Evolutionary conservation across 352 stramenopile species (phyloP).

Genomic region (Globisporangium perplexum): DNA sequence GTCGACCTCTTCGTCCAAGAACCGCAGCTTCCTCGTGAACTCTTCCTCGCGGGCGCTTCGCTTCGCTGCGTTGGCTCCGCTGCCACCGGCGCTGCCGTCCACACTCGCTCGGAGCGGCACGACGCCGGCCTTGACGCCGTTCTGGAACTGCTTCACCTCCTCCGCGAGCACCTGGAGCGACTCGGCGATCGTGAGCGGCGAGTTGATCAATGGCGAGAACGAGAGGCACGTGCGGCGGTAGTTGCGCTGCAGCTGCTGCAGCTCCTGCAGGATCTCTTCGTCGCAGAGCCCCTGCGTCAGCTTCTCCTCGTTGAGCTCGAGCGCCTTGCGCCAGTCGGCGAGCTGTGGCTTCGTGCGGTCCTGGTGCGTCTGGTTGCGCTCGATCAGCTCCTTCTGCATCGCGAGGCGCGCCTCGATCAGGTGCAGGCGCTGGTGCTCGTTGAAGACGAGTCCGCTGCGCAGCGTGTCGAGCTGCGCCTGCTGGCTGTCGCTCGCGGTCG

Average conservation of each 20-base stretch:
- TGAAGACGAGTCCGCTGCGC: slow-evolving; percentile 43
- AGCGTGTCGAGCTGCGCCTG: slow-evolving; percentile 51
- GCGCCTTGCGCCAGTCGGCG: slow-evolving; percentile 55
- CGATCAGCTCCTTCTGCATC: slow-evolving; percentile 65
- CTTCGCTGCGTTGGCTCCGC: slow-evolving; percentile 1
- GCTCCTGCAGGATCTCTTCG: slow-evolving; percentile 49
- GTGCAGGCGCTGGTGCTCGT: slow-evolving; percentile 48
- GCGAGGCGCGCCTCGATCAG: slow-evolving; percentile 47
- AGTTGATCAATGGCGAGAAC: slow-evolving; percentile 52
- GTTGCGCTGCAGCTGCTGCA: slow-evolving; percentile 58
- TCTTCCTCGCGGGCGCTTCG: slow-evolving; percentile 38
- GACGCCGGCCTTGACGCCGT: slow-evolving; percentile 37
- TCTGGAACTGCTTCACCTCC: slow-evolving; percentile 52
- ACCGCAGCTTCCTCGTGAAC: slow-evolving; percentile 49
- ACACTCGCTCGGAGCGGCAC: slow-evolving; percentile 21
- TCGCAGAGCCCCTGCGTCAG: slow-evolving; percentile 43
- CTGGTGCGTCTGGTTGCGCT: slow-evolving; percentile 63
- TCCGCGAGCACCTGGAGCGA: slow-evolving; percentile 48
- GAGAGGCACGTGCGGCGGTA: slow-evolving; percentile 58
- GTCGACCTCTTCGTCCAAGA: slow-evolving; percentile 60
- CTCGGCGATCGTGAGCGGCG: slow-evolving; percentile 50
- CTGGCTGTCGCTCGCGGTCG: slow-evolving; percentile 29
- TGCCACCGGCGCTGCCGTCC: not conserved
- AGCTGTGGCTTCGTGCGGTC: slow-evolving; percentile 61
- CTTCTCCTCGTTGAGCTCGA: slow-evolving; percentile 64